These are phyloP conservation scores for Grigorovia yakushimaensis DNA, from an alignment of 805 yeast genomes.

Conservation along the genomic window DNA sequence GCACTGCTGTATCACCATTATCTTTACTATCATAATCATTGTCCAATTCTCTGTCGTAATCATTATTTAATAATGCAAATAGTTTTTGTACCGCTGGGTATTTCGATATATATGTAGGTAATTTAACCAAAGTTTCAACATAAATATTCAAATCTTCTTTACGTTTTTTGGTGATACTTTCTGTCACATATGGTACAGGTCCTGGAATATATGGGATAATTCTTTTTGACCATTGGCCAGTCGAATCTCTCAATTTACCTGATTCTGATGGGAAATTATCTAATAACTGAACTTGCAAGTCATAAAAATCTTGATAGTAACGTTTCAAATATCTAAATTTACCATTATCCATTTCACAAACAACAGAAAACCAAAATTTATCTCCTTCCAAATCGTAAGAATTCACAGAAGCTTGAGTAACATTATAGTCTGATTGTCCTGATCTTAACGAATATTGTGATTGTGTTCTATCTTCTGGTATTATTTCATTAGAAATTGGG, in stretches of 20 bases:
- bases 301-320: constrained; percentile 92
- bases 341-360: constrained; percentile 61
- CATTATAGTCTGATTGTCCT: constrained; percentile 3
- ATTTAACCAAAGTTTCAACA: constrained; percentile 47
- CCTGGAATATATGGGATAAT: constrained; percentile 93
- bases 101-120: constrained; percentile 70
- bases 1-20: constrained; percentile 9
- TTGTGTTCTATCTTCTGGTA: neutral
- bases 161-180: constrained; percentile 49
- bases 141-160: constrained; percentile 47
- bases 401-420: constrained; percentile 57
- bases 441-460: neutral
- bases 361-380: constrained; percentile 77
- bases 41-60: constrained; percentile 22
- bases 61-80: constrained; percentile 44
- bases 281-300: constrained; percentile 74
- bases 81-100: constrained; percentile 58
- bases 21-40: neutral
- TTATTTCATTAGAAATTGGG: neutral
- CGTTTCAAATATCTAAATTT: constrained; percentile 64
- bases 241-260: constrained; percentile 44
- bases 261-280: constrained; percentile 88
- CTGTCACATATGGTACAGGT: constrained; percentile 85
- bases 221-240: constrained; percentile 59
- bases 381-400: constrained; percentile 74